A percentile compares a stretch with the other conserved stretches of the same genome.
Evolutionary conservation across 768 basidiomycete genomes (phyloP).

Genomic region (Dacryopinax primogenitus): DNA sequence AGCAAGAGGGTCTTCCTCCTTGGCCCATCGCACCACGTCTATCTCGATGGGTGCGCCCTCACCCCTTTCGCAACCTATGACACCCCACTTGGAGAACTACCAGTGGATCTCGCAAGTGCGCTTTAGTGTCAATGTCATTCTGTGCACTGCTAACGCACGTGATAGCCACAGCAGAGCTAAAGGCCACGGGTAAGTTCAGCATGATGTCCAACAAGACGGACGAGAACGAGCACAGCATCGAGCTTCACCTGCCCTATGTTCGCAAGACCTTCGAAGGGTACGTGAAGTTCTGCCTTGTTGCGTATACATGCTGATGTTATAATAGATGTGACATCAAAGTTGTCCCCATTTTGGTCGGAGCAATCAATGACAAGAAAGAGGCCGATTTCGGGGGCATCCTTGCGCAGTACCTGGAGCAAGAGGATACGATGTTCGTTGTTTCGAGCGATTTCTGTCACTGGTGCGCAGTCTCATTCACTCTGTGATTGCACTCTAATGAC

Average conservation of each 20-base stretch:
- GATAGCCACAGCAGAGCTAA: constrained; percentile 54
- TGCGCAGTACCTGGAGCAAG: constrained; percentile 63
- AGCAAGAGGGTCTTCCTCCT: constrained; percentile 90
- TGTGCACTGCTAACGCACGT: background rate
- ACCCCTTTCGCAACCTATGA: constrained; percentile 63
- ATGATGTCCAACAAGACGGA: constrained; percentile 55
- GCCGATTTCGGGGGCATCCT: constrained; percentile 52
- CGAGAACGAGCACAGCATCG: constrained; percentile 91
- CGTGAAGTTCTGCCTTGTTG: constrained; percentile 15
- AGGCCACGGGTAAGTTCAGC: constrained; percentile 53
- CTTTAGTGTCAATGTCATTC: background rate
- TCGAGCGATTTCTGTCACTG: constrained; percentile 99
- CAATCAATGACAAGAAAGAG: constrained; percentile 50
- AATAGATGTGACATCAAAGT: constrained; percentile 59
- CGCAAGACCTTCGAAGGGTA: constrained; percentile 75
- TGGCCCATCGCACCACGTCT: constrained; percentile 89
- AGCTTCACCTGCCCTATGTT: constrained; percentile 93
- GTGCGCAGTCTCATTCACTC: constrained; percentile 32
- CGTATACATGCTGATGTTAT: background rate
- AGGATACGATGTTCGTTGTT: constrained; percentile 75
- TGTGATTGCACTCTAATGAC: constrained; percentile 1
- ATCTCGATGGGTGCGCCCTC: constrained; percentile 76
- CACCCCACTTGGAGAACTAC: constrained; percentile 75
- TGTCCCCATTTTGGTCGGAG: constrained; percentile 84
- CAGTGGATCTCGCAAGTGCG: constrained; percentile 68